Percentiles rank a stretch among this genome's conserved stretches.
phyloP scores from a whole-genome alignment of 2,329 filamentous ascomycete species.

The Fusarium globosum region DNA sequence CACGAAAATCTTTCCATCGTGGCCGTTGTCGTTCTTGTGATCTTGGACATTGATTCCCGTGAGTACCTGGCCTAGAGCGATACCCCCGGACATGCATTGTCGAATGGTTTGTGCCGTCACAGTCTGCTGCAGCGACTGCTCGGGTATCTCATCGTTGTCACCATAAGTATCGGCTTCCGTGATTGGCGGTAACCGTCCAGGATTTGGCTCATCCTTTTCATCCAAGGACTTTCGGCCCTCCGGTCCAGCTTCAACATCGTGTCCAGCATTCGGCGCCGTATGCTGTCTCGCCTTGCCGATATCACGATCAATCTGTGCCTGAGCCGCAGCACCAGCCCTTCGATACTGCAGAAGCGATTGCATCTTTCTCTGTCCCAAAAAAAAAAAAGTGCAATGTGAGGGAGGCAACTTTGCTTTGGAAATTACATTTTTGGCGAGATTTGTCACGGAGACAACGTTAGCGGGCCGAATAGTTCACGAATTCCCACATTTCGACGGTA shows the following conservation, averaged over 20 bases:
- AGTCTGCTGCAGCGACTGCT: neutral
- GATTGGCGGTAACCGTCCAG: neutral
- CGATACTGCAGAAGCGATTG: conserved; percentile 37
- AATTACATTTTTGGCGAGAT: neutral
- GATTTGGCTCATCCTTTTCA: neutral
- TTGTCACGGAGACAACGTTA: conserved; percentile 9
- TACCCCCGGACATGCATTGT: conserved; percentile 18
- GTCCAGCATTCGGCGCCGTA: neutral
- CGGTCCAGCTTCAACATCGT: neutral
- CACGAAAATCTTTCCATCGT: conserved; percentile 47
- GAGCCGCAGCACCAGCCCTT: conserved; percentile 31
- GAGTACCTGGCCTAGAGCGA: conserved; percentile 44
- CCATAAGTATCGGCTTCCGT: neutral
- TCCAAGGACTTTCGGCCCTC: neutral
- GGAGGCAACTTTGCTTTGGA: neutral
- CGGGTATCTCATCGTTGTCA: neutral
- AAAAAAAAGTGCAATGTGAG: neutral
- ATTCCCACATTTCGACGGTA: neutral
- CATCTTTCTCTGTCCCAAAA: conserved; percentile 5
- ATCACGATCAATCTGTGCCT: conserved; percentile 37
- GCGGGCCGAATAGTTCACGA: neutral
- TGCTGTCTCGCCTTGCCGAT: conserved; percentile 14
- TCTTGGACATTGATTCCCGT: conserved; percentile 48
- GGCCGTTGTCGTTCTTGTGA: conserved; percentile 34
- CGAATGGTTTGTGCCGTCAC: conserved; percentile 12